Conservation (phyloP, 2,329 filamentous ascomycete genomes). For the Thielaviopsis musarum region DNA sequence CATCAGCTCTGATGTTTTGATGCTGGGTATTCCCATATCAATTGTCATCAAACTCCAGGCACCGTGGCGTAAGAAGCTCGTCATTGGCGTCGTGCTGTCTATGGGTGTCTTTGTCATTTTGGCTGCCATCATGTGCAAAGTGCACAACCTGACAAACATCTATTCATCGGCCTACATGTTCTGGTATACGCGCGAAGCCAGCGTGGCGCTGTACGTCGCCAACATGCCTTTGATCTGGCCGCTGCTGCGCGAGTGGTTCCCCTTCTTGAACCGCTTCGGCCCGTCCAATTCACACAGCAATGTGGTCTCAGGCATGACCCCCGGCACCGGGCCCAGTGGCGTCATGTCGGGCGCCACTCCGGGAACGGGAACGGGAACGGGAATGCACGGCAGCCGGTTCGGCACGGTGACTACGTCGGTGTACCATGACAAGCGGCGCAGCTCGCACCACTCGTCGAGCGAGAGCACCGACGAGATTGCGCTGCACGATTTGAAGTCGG, state of each 20-base stretch:
- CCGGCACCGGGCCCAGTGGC: not conserved
- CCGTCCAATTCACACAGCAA: conserved; percentile 6
- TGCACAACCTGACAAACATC: conserved; percentile 25
- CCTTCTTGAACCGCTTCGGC: conserved; percentile 10
- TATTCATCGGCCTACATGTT: conserved; percentile 24
- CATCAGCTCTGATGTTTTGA: conserved; percentile 41
- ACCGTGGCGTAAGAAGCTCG: conserved; percentile 31
- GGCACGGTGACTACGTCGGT: conserved; percentile 9
- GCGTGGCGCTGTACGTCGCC: conserved; percentile 27
- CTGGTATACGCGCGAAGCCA: conserved; percentile 30
- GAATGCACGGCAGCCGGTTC: conserved; percentile 9
- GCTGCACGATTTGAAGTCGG: conserved; percentile 4
- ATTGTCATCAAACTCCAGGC: conserved; percentile 33
- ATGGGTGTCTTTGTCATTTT: conserved; percentile 32
- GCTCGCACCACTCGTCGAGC: conserved; percentile 1
- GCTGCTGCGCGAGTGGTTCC: conserved; percentile 21
- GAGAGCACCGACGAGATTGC: conserved; percentile 7
- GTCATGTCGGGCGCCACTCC: not conserved
- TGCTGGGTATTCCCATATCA: conserved; percentile 40
- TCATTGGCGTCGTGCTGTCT: conserved; percentile 30
- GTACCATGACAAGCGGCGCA: conserved; percentile 7
- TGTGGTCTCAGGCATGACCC: conserved; percentile 1
- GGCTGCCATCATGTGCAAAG: conserved; percentile 30
- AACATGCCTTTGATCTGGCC: conserved; percentile 29
- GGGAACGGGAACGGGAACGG: not conserved